Percentiles rank a stretch among this genome's conserved stretches.
Evolutionary conservation across 1,139 yeast species (phyloP).

Genomic region (Pichia sp.): DNA sequence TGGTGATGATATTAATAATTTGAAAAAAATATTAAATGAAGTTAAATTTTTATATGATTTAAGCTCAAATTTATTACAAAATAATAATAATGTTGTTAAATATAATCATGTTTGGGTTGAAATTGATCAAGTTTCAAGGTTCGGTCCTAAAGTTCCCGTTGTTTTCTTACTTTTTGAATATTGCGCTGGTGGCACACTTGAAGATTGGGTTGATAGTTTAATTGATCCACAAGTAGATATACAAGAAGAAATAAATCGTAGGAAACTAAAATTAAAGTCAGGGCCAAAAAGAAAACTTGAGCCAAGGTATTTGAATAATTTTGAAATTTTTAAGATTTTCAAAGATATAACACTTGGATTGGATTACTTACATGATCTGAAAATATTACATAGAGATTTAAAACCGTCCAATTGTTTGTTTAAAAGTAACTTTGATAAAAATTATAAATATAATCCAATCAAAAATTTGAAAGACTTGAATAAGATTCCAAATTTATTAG

Average conservation of each 20-base stretch:
- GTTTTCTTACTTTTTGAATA: conserved; percentile 80
- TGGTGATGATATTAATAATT: conserved; percentile 64
- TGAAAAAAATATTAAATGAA: conserved; percentile 67
- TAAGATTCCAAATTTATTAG: conserved; percentile 58
- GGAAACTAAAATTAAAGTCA: conserved; percentile 31
- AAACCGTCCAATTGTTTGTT: conserved; percentile 83
- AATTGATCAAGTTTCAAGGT: conserved; percentile 52
- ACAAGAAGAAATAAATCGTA: conserved; percentile 30
- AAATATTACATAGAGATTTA: conserved; percentile 77
- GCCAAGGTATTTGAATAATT: conserved; percentile 32
- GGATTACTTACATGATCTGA: conserved; percentile 61
- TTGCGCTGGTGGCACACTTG: conserved; percentile 83
- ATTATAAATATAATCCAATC: conserved; percentile 20
- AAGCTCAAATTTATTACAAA: conserved; percentile 23
- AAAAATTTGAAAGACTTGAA: conserved; percentile 27
- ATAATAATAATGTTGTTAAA: conserved; percentile 51
- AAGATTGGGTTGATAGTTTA: conserved; percentile 48
- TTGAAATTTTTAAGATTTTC: conserved; percentile 59
- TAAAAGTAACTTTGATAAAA: conserved; percentile 31
- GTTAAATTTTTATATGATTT: conserved; percentile 57
- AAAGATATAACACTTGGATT: conserved; percentile 66
- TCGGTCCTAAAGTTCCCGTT: conserved; percentile 65
- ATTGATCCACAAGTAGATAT: conserved; percentile 29
- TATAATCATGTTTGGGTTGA: conserved; percentile 94
- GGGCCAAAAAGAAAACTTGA: conserved; percentile 19